A percentile compares a stretch with the other conserved stretches of the same genome.
Evolutionary conservation across 768 basidiomycete genomes (phyloP).

Genomic region (Boletus insuetus): DNA sequence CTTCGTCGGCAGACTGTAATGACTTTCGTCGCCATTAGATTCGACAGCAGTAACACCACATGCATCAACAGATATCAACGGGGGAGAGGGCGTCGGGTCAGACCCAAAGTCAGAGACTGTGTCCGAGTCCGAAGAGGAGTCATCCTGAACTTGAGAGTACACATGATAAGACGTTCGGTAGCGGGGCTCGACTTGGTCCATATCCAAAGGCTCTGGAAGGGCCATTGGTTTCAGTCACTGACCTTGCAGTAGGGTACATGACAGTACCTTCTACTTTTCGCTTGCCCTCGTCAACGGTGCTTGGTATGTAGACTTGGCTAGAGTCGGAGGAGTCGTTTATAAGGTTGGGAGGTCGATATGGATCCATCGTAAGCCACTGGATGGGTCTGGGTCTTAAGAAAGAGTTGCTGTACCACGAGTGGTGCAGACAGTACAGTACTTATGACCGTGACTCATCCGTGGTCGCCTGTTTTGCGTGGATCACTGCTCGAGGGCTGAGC

Average conservation of each 20-base stretch:
- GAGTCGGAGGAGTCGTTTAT: background rate
- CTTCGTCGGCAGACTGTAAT: constrained; percentile 17
- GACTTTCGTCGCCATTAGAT: constrained; percentile 11
- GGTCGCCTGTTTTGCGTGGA: too few species aligned
- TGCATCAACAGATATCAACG: background rate
- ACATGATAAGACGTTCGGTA: background rate
- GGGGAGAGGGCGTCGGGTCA: constrained; percentile 2
- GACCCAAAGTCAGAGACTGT: background rate
- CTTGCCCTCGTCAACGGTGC: constrained; percentile 18
- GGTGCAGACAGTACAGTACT: too few species aligned
- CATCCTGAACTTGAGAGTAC: background rate
- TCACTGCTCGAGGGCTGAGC: too few species aligned
- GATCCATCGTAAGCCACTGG: constrained; percentile 6
- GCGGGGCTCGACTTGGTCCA: background rate
- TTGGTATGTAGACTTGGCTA: background rate
- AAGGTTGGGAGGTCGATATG: constrained; percentile 10
- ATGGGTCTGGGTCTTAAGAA: too few species aligned
- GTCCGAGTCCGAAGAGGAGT: constrained; percentile 5
- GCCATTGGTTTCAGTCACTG: background rate
- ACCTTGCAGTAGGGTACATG: too few species aligned
- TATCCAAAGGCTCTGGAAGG: constrained; percentile 7
- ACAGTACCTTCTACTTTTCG: constrained; percentile 15
- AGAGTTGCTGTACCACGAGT: too few species aligned
- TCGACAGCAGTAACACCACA: background rate
- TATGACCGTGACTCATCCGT: too few species aligned